Base-by-base conservation (phyloP, 192 early-diverging fungal genomes). In the Radiomyces spectabilis region DNA sequence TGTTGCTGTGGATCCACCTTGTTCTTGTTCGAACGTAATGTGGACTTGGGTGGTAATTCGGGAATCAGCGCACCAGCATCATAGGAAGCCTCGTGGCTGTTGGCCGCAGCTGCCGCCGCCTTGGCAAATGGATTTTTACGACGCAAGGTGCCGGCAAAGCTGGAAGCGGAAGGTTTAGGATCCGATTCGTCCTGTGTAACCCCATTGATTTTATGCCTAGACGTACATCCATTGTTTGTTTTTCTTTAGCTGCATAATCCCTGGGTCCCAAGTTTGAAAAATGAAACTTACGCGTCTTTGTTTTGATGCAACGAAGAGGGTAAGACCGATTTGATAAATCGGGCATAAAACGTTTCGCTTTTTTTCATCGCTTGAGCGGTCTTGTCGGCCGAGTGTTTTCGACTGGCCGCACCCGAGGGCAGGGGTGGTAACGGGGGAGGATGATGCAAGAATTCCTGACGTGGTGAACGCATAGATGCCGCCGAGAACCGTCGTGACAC, bases 81-180 rank as follows among this genome's bases (percentile, higher is more conserved):
- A n/a, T n/a, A n/a, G 41, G 41, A 26, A 39, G 41, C 24, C 27
- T 59, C 57, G 10, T 41, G 24, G 15, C 37, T 44, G 16, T 35
- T 53, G 44, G 35, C 46, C 4, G 41, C 39, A 7, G 13, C 15
- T 30, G 5, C 26, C 6, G 39, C 15, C 35, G 37, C 21, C 42
- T 46, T 54, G n/a, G 35, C 52, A 55, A 62, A 62, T 12, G 45
- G 60, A 30, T 55, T 62, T 38, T 54, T 62, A n/a, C 60, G 60
- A 30, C 60, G 60, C 13, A 62, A 51, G 16, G 60, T 62, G 4
- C 60, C 52, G n/a, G 52, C 42, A 18, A 54, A 32, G 16, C 43
- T 61, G 8, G 41, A 39, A 35, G 30, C 25, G 40, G 44, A 44
- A 25, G 34, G 42, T 24, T 44, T 44, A 34, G 19, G n/a, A 44